A percentile compares a stretch with the other conserved stretches of the same genome.
phyloP scores from a whole-genome alignment of 2,329 filamentous ascomycete species.

The Metarhizium album region DNA sequence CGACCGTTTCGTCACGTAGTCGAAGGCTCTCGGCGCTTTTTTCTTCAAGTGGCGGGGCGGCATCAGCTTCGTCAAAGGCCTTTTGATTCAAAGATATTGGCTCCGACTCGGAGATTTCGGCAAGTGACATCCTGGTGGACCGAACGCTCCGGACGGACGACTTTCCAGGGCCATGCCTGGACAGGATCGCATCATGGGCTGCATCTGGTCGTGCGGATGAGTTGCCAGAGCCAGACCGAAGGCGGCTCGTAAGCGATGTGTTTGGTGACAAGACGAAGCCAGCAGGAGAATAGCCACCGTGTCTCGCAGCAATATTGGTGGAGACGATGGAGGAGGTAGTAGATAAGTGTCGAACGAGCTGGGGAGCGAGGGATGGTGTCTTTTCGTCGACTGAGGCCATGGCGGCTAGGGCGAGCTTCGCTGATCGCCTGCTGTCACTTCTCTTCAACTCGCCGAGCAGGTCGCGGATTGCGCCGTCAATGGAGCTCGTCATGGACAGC shows the following conservation, averaged over 20 bases:
- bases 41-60: slow-evolving; percentile 25
- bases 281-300: slow-evolving; percentile 59
- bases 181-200: slow-evolving; percentile 29
- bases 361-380: slow-evolving; percentile 9
- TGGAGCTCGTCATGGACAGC: slow-evolving; percentile 62
- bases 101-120: slow-evolving; percentile 47
- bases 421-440: slow-evolving; percentile 56
- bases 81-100: slow-evolving; percentile 38
- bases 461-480: slow-evolving; percentile 67
- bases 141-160: slow-evolving; percentile 39
- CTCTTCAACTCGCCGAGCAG: slow-evolving; percentile 62
- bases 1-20: slow-evolving; percentile 22
- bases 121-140: slow-evolving; percentile 40
- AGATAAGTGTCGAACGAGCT: slow-evolving; percentile 33
- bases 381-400: slow-evolving; percentile 6
- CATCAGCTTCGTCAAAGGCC: slow-evolving; percentile 44
- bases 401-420: slow-evolving; percentile 40
- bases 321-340: slow-evolving; percentile 55
- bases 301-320: slow-evolving; percentile 53
- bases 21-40: slow-evolving; percentile 19
- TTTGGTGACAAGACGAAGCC: slow-evolving; percentile 58
- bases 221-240: slow-evolving; percentile 44
- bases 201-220: slow-evolving; percentile 30
- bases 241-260: slow-evolving; percentile 47
- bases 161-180: slow-evolving; percentile 45